Evolutionary conservation across 78 protist genomes (phyloP), one percentile per base, ranked within the genome.

Genomic region (Kipferlia bialata): DNA sequence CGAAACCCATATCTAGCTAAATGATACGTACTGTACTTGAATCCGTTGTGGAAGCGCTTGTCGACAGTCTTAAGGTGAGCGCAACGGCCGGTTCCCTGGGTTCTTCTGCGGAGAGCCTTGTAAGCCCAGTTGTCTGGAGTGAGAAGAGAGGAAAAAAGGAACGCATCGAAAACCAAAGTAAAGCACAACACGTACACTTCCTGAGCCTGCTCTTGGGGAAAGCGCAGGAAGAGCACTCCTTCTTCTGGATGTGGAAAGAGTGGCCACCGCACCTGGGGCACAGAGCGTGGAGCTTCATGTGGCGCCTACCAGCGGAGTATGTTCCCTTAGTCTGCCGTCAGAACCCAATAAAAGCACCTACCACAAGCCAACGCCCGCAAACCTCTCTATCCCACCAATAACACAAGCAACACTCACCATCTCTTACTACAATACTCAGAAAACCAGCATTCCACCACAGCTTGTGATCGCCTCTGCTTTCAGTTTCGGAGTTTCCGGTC

Each of bases 1-100:
- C n/a, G n/a, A n/a, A n/a, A n/a, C n/a, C n/a, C n/a, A n/a, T n/a
- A n/a, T n/a, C n/a, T n/a, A n/a, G n/a, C n/a, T n/a, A n/a, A n/a
- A n/a, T n/a, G n/a, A n/a, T n/a, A n/a, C n/a, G n/a, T n/a, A n/a
- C n/a, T n/a, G n/a, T n/a, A n/a, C n/a, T n/a, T n/a, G n/a, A n/a
- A n/a, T 41, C 83, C 84, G 80, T 87, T 85, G 84, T 78, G 75
- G 86, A 73, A 69, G 34, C 81, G 67, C 44, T 89, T 82, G 53
- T 73, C 67, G n/a, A 90, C 73, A 24, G 28, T 33, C 81, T 83
- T 82, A 33, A 92, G 73, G 86, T 91, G 73, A 51, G 90, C 70
- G 78, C 72, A 76, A 73, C 98, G 88, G 60, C 98, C 98, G 33
- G 96, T 88, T 28, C 98, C 98, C 64, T 91, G 84, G 34, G 96